Evolutionary conservation across 108 stramenopile genomes (phyloP), one percentile per base, ranked within the genome.

Genomic region (Fistulifera solaris): DNA sequence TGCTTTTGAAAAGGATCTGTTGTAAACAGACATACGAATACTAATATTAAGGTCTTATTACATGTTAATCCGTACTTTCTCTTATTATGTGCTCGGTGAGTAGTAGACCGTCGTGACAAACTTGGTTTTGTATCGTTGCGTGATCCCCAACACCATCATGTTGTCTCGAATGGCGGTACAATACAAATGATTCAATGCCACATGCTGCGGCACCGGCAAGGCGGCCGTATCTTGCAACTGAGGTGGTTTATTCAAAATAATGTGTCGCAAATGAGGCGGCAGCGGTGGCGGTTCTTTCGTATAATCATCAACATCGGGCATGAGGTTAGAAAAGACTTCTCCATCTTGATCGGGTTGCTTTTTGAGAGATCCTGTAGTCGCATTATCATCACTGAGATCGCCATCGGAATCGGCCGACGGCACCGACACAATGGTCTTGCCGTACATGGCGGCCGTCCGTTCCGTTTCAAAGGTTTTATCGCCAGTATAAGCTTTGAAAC

Each of bases 271-370:
- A 66, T 99, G 98, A 15, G 98, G 97, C 7, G 98, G 98, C 10
- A 98, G 93, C n/a, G 95, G 93, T n/a, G 96, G 98, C 8, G 98
- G 98, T 68, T 99, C 98, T 65, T 99, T 99, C 38, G 96, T 93
- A 73, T 97, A 99, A 50, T 96, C 94, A 67, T 97, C 96, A 55
- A 96, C 56, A 72, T 96, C 98, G 0, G 97, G 98, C 63, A 85
- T 90, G 56, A 62, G 65, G 51, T 93, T 83, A 12, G 80, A 75
- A 65, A 93, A 99, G 19, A 82, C 65, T 59, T 95, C 89, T 12
- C 93, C 90, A 41, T 87, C 88, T 27, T 51, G 75, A 55, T 86
- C 84, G 15, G 75, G 68, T 38, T 54, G 53, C 21, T 41, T 45
- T 18, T 46, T 43, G 40, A 19, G 48, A 8, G 21, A 22, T 13